A percentile compares a stretch with the other conserved stretches of the same genome.
phyloP scores from a whole-genome alignment of 1,139 yeast species.

The Zygosaccharomyces sapae region DNA sequence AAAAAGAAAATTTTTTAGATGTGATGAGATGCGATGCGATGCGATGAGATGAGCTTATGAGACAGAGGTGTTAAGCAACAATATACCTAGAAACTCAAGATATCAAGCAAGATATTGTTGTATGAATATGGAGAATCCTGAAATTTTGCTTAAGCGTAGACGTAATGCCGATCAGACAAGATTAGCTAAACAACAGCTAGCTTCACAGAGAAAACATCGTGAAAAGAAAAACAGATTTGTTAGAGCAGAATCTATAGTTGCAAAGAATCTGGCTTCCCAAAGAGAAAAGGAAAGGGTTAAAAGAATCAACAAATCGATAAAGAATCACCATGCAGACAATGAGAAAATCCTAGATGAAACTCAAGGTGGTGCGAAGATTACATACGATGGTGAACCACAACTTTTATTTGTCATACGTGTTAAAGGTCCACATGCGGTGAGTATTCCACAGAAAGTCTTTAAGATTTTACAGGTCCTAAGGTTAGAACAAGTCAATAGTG shows the following conservation, averaged over 20 bases:
- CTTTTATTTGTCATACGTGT: conserved; percentile 64
- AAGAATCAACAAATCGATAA: conserved; percentile 53
- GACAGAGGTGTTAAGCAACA: neutral
- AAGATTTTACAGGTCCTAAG: conserved; percentile 57
- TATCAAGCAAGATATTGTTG: neutral
- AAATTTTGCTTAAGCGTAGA: conserved; percentile 69
- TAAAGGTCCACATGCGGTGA: conserved; percentile 57
- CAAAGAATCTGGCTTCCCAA: conserved; percentile 57
- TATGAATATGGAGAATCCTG: conserved; percentile 48
- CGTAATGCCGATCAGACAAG: conserved; percentile 71
- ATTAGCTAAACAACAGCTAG: conserved; percentile 53
- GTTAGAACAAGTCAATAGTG: conserved; percentile 56
- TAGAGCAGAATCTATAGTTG: conserved; percentile 69
- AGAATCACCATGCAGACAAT: conserved; percentile 17
- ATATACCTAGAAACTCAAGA: too few relatives aligned
- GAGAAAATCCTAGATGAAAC: conserved; percentile 38
- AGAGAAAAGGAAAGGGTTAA: conserved; percentile 66
- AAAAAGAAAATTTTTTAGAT: too few relatives aligned
- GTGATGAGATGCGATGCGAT: conserved; percentile 18
- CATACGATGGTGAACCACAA: conserved; percentile 43
- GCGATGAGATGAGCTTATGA: neutral
- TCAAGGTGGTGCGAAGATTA: conserved; percentile 34
- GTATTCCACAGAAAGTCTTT: conserved; percentile 62
- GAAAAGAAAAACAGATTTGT: conserved; percentile 50
- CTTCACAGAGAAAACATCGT: conserved; percentile 39